Evolutionary conservation across 2,329 filamentous ascomycete genomes (phyloP).

Genomic region (Sphaceloma murrayae): DNA sequence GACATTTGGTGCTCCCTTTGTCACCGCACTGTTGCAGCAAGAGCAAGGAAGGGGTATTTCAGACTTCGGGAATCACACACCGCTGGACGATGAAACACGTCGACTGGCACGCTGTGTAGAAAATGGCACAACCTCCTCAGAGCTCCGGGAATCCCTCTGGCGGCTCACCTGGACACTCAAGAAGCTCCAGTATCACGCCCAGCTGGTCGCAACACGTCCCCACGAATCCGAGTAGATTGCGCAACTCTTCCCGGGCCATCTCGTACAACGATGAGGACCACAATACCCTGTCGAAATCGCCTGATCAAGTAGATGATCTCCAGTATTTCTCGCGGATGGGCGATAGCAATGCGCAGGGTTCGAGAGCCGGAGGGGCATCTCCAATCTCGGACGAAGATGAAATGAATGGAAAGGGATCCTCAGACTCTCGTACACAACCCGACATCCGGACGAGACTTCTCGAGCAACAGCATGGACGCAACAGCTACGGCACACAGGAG

Average conservation of each 20-base stretch:
- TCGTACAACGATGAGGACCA: conserved; percentile 14
- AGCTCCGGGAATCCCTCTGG: background rate
- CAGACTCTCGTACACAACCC: conserved; percentile 25
- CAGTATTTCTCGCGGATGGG: conserved; percentile 21
- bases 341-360: conserved; percentile 28
- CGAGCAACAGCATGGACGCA: conserved; percentile 30
- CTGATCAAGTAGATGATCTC: conserved; percentile 1
- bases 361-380: conserved; percentile 26
- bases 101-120: conserved; percentile 15
- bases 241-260: conserved; percentile 17
- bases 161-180: conserved; percentile 9
- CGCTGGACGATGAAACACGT: conserved; percentile 4
- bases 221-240: conserved; percentile 17
- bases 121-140: conserved; percentile 11
- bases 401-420: conserved; percentile 20
- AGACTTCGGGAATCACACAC: no score
- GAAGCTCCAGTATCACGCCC: conserved; percentile 15
- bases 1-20: no score
- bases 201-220: conserved; percentile 16
- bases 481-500: conserved; percentile 27
- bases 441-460: conserved; percentile 33
- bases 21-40: no score
- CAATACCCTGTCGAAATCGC: background rate
- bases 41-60: no score
- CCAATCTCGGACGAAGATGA: conserved; percentile 25